Base-by-base conservation (phyloP, 352 stramenopile species). In the Globisporangium okanoganense region DNA sequence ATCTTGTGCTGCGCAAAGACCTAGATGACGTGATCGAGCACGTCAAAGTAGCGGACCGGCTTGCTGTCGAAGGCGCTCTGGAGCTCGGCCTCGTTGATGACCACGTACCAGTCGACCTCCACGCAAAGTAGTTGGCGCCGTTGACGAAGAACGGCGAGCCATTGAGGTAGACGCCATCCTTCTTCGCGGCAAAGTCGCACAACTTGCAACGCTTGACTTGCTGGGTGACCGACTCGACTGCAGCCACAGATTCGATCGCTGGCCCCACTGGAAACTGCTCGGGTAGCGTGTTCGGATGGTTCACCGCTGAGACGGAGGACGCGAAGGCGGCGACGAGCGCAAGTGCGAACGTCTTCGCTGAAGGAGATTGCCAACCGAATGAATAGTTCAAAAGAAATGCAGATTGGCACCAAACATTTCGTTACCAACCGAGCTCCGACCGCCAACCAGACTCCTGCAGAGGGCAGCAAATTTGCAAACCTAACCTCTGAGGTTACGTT, bases 121-220 rank as follows among this genome's bases (percentile, higher is more conserved):
- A 58, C 47, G 56, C 78, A 61, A 88, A 88, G 58, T 67, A 86
- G 53, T 66, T 88, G 27, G 66, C 75, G 36, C 78, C 78, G 29
- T 88, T 88, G 62, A 88, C 27, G 48, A 56, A 71, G 64, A 88
- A 86, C 9, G 20, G 65, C 18, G 41, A 20, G 18, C 55, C 65
- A 54, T 78, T 55, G 20, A 84, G 64, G 65, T 56, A 76, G 22
- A 87, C 29, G 59, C 63, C 59, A 10, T 76, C 70, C 16, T 41
- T 41, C 35, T 41, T 41, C 4, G 35, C 35, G 35, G 35, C 35
- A 9, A 41, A 41, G 35, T 41, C 14, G 35, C 14, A 41, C 12
- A 4, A 9, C 5, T 9, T 14, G 35, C 35, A 41, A 9, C 12
- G 35, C 9, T 41, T 9, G 9, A 41, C 9, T 41, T 41, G 35